phyloP scores from a whole-genome alignment of 2,329 filamentous ascomycete species.

The Aspergillus oerlinghausenensis region DNA sequence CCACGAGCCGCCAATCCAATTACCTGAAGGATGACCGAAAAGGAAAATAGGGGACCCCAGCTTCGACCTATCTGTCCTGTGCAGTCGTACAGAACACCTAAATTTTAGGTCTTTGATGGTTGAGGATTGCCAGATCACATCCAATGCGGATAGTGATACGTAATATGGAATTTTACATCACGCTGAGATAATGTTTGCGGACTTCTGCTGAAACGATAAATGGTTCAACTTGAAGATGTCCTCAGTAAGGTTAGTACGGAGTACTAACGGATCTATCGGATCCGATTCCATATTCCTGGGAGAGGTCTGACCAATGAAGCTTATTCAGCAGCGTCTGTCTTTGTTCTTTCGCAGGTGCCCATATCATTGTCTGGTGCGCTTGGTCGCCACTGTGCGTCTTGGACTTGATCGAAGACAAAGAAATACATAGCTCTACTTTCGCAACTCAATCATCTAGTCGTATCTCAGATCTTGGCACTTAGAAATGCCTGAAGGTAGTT shows the following conservation, averaged over 20 bases:
- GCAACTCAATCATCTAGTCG: too few relatives aligned
- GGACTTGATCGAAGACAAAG: too few relatives aligned
- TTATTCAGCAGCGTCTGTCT: not conserved
- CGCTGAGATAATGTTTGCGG: not conserved
- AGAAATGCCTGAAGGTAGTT: too few relatives aligned
- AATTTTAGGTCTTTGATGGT: not conserved
- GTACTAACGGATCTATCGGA: not conserved
- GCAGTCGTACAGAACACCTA: too few relatives aligned
- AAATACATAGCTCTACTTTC: too few relatives aligned
- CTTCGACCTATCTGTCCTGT: too few relatives aligned
- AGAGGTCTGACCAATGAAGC: not conserved
- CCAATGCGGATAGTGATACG: not conserved
- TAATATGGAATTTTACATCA: not conserved
- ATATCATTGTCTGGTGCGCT: too few relatives aligned
- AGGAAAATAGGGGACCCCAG: too few relatives aligned
- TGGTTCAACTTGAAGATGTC: not conserved
- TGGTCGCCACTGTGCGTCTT: too few relatives aligned
- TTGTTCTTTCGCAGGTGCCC: not conserved
- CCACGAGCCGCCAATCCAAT: not conserved
- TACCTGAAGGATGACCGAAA: too few relatives aligned
- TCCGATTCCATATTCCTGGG: not conserved
- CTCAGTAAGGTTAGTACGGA: not conserved
- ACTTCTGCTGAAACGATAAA: not conserved
- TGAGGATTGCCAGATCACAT: not conserved
- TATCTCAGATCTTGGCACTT: too few relatives aligned